Evolutionary conservation across 2,329 filamentous ascomycete genomes (phyloP), one percentile per base, ranked within the genome.

Genomic region (Rhexocercosporidium sp.): DNA sequence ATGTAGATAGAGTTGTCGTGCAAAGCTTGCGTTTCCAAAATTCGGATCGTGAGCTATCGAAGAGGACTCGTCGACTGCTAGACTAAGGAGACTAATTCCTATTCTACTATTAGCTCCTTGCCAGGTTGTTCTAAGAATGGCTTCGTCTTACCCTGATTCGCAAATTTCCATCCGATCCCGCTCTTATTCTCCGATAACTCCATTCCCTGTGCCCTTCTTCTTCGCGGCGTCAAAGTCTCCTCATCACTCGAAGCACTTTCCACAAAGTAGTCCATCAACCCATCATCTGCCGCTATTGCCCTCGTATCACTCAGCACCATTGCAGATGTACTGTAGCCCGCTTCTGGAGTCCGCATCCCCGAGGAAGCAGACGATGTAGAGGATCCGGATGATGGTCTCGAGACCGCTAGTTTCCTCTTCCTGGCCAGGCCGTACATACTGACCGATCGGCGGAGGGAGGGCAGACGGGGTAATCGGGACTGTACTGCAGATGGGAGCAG

Each of bases 1-100:
- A 71, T 91, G 86, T 59, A 92, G 78, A 76, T 90, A 92, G 11
- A 90, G 82, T 69, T 87, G 86, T 29, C 89, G 83, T 60, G 86
- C 85, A 71, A 88, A 83, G n/a, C 77, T 73, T 2, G 79, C 66
- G 56, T 82, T 79, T 27, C 76, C 76, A 39, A 78, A 77, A 49
- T 75, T 71, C 3, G 69, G 64, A 41, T 75, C 73, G 57, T 72
- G 72, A 3, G 73, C 66, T 6, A 77, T 70, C 4, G 72, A 69
- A 25, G 79, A 78, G 9, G 81, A 82, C 74, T 86, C 82, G 53
- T 80, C 78, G 25, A 80, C 76, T 4, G 84, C 79, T 53, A 81
- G 79, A 1, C 78, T 76, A n/a, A 86, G 74, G 8, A 86, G 80
- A 60, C 76, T 82, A 31, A 83, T 75, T 6, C 84, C 82, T 85